phyloP scores from a whole-genome alignment of 371 early-diverging fungal species.

The Astathelohania contejeani region DNA sequence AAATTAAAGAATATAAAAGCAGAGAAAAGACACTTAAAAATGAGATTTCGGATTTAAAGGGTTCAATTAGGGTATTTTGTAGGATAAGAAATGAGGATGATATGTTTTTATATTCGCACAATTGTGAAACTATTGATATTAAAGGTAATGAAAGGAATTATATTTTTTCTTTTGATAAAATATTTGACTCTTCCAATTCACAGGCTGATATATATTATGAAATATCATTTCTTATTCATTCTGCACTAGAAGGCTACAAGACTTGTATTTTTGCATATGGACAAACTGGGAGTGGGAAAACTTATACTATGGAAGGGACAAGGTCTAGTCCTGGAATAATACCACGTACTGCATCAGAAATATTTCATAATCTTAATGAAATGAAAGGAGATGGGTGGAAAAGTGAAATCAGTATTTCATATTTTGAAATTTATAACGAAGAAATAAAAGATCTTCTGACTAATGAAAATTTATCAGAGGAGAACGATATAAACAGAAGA shows the following conservation, averaged over 20 bases:
- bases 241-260: constrained; percentile 82
- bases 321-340: constrained; percentile 60
- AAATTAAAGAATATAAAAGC: constrained; percentile 14
- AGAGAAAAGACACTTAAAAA: constrained; percentile 21
- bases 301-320: constrained; percentile 57
- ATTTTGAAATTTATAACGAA: constrained; percentile 88
- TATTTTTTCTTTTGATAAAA: constrained; percentile 52
- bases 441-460: constrained; percentile 68
- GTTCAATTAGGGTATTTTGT: constrained; percentile 88
- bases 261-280: constrained; percentile 98
- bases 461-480: constrained; percentile 17
- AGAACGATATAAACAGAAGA: background rate
- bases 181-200: constrained; percentile 58
- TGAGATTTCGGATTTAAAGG: constrained; percentile 63
- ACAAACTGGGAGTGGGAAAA: constrained; percentile 93
- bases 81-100: constrained; percentile 59
- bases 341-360: constrained; percentile 66
- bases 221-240: constrained; percentile 75
- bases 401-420: constrained; percentile 66
- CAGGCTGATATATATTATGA: constrained; percentile 78
- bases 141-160: constrained; percentile 9
- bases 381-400: constrained; percentile 65
- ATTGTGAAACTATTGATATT: constrained; percentile 37
- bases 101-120: constrained; percentile 53
- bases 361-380: constrained; percentile 61